phyloP scores from a whole-genome alignment of 2,329 filamentous ascomycete species.

The Fusarium anguioides region DNA sequence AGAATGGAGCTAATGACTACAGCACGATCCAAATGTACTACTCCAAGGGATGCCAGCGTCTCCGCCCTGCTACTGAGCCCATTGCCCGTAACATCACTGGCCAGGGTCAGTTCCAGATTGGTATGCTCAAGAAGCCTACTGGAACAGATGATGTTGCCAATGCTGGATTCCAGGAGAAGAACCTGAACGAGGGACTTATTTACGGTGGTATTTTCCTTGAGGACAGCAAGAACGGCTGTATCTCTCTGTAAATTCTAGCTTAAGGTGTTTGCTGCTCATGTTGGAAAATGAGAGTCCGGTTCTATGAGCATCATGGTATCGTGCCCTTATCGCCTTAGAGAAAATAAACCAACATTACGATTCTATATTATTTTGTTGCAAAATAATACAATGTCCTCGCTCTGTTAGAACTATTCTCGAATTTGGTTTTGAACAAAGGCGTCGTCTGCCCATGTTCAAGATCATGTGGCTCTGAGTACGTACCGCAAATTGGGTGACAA shows the following conservation, averaged over 20 bases:
- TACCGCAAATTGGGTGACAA: too few species aligned
- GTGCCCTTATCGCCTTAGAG: not conserved
- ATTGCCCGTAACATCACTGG: constrained; percentile 64
- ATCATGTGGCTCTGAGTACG: too few species aligned
- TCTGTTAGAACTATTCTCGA: not conserved
- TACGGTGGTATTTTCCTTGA: constrained; percentile 66
- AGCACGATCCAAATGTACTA: constrained; percentile 69
- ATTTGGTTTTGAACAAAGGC: too few species aligned
- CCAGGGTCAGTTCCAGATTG: constrained; percentile 71
- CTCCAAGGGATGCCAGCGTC: constrained; percentile 58
- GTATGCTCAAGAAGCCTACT: constrained; percentile 70
- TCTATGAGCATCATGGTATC: not conserved
- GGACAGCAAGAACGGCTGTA: constrained; percentile 56
- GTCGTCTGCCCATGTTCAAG: too few species aligned
- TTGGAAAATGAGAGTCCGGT: not conserved
- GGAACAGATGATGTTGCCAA: constrained; percentile 59
- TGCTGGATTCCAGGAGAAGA: constrained; percentile 59
- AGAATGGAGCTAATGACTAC: constrained; percentile 6
- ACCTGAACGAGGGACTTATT: constrained; percentile 64
- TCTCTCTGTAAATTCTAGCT: constrained; percentile 37
- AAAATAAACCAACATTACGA: not conserved
- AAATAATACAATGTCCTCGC: not conserved
- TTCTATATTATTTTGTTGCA: not conserved
- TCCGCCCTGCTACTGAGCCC: constrained; percentile 59
- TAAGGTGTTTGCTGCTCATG: not conserved